Percentiles rank a stretch among this genome's conserved stretches.
phyloP scores from a whole-genome alignment of 2,329 filamentous ascomycete genomes.

The Penicillium rolfsii region DNA sequence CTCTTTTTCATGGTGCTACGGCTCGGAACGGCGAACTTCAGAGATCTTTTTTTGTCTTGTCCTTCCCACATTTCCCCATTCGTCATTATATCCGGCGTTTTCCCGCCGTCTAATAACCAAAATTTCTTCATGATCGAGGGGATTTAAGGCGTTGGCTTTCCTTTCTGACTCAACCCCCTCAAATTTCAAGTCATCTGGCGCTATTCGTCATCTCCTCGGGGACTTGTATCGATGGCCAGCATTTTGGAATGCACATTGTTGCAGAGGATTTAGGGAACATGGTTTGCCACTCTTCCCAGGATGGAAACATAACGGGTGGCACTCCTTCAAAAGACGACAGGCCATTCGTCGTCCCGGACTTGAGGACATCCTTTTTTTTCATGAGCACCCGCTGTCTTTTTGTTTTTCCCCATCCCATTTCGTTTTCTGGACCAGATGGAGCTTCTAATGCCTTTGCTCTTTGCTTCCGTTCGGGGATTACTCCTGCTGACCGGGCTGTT shows the following conservation, averaged over 20 bases:
- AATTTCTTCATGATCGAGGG: constrained; percentile 4
- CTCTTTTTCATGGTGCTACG: constrained; percentile 44
- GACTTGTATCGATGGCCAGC: background rate
- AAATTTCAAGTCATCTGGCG: background rate
- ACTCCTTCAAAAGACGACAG: background rate
- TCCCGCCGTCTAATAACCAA: constrained; percentile 26
- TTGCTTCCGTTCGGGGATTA: constrained; percentile 3
- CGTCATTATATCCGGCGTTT: constrained; percentile 24
- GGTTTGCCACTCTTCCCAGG: background rate
- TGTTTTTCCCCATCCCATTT: background rate
- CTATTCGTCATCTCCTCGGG: background rate
- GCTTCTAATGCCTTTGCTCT: constrained; percentile 13
- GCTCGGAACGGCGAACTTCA: constrained; percentile 44
- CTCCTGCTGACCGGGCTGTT: constrained; percentile 6
- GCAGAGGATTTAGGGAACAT: background rate
- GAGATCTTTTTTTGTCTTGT: constrained; percentile 27
- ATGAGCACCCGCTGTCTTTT: constrained; percentile 1
- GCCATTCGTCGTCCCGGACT: background rate
- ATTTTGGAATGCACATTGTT: background rate
- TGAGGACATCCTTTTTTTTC: background rate
- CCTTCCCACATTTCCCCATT: constrained; percentile 18
- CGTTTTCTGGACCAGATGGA: background rate
- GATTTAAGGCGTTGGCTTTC: background rate
- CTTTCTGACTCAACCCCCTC: background rate
- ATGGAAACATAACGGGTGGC: constrained; percentile 1